Percentiles rank a stretch among this genome's conserved stretches.
These are phyloP conservation scores for Cucurbita maxima DNA, from an alignment of 306 rosid genomes.

Conservation along the genomic window DNA sequence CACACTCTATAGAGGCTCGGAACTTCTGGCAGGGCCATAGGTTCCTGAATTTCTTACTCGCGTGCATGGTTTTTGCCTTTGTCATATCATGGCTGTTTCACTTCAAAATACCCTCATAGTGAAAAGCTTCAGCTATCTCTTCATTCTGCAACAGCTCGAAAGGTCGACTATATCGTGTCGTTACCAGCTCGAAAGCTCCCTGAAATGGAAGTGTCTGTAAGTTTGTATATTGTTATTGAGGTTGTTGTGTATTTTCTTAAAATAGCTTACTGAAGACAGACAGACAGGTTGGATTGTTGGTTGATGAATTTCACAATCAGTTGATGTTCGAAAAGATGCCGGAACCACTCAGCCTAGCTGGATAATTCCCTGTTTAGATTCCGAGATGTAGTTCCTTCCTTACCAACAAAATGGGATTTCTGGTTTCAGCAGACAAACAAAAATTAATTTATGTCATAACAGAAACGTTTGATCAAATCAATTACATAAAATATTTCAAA, in stretches of 20 bases:
- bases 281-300: too few relatives aligned
- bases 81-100: conserved; percentile 90
- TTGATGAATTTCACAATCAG: too few relatives aligned
- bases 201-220: background rate
- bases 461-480: background rate
- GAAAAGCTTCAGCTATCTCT: background rate
- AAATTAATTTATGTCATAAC: background rate
- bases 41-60: conserved; percentile 67
- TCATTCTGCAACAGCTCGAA: background rate
- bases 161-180: background rate
- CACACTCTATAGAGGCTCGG: conserved; percentile 25
- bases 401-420: background rate
- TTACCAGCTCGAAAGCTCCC: background rate
- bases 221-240: background rate
- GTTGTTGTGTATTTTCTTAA: background rate
- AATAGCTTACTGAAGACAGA: background rate
- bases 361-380: background rate
- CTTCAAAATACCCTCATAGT: conserved; percentile 72
- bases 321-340: background rate
- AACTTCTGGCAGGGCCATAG: conserved; percentile 87
- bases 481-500: background rate
- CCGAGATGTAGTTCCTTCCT: background rate
- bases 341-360: background rate
- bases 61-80: conserved; percentile 85
- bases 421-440: background rate